Percentiles rank a stretch among this genome's conserved stretches.
Evolutionary conservation across 1,284 basidiomycete species (phyloP).

Genomic region (Cutaneotrichosporon cavernicola): DNA sequence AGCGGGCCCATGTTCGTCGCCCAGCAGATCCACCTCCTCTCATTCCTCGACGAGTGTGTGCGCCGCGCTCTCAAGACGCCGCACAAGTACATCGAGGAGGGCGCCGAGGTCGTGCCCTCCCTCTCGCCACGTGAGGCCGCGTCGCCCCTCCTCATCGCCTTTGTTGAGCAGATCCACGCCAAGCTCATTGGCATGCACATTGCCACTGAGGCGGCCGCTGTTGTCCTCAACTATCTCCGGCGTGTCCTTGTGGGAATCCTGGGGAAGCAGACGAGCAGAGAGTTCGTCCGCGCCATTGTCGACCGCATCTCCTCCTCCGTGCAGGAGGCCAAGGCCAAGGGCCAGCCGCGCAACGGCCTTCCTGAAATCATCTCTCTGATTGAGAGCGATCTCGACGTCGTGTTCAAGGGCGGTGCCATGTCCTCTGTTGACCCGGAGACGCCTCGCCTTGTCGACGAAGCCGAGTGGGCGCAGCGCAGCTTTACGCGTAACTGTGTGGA

Average conservation of each 20-base stretch:
- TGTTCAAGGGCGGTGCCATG: constrained; percentile 14
- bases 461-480: constrained; percentile 17
- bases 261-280: constrained; percentile 58
- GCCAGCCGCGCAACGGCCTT: constrained; percentile 52
- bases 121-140: constrained; percentile 48
- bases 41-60: constrained; percentile 82
- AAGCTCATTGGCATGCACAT: constrained; percentile 62
- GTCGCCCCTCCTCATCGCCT: constrained; percentile 72
- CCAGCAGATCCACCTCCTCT: constrained; percentile 64
- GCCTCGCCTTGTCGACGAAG: constrained; percentile 23
- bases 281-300: constrained; percentile 34
- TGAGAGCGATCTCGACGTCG: constrained; percentile 62
- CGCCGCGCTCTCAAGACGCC: constrained; percentile 81
- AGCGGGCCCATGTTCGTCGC: constrained; percentile 59
- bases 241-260: constrained; percentile 62
- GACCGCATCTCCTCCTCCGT: constrained; percentile 31
- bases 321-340: constrained; percentile 35
- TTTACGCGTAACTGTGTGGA: constrained; percentile 19
- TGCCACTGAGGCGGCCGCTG: constrained; percentile 62
- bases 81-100: constrained; percentile 80
- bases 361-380: constrained; percentile 57
- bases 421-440: constrained; percentile 17
- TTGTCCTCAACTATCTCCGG: constrained; percentile 64
- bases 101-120: constrained; percentile 47
- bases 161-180: constrained; percentile 71